These are phyloP conservation scores for Verbascum thapsus DNA, from an alignment of 257 asterid genomes.

Conservation along the genomic window DNA sequence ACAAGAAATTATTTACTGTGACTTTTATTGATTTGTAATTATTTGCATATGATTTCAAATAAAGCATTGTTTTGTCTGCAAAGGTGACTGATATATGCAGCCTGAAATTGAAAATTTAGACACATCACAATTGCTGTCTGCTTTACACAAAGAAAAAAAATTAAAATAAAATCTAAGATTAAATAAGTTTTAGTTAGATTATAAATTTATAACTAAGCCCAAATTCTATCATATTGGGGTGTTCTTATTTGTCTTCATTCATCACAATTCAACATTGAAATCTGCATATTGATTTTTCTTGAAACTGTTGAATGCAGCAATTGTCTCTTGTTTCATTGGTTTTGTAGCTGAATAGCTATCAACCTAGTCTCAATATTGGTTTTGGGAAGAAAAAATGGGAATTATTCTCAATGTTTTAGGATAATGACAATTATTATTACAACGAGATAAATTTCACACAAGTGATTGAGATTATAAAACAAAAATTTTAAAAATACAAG, in stretches of 20 bases:
- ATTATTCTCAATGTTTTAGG: too few relatives aligned
- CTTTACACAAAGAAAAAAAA: conserved; percentile 3
- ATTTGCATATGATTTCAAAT: conserved; percentile 27
- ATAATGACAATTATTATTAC: too few relatives aligned
- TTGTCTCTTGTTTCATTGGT: conserved; percentile 32
- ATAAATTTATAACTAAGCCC: background rate
- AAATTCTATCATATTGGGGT: conserved; percentile 1
- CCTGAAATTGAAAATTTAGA: conserved; percentile 20
- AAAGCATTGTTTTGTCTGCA: conserved; percentile 35
- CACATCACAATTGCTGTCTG: conserved; percentile 35
- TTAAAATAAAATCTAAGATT: too few relatives aligned
- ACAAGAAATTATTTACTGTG: conserved; percentile 13
- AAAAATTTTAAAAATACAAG: background rate
- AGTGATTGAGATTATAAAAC: too few relatives aligned
- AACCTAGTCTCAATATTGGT: too few relatives aligned
- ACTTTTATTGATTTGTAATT: conserved; percentile 31
- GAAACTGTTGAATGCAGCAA: conserved; percentile 34
- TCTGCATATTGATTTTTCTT: conserved; percentile 33
- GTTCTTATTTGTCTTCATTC: conserved; percentile 32
- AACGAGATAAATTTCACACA: too few relatives aligned
- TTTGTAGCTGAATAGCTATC: conserved; percentile 26
- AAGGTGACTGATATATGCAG: conserved; percentile 29
- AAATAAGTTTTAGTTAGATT: background rate
- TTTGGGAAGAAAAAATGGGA: too few relatives aligned
- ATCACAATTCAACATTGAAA: conserved; percentile 26